Conservation (phyloP, 257 asterid species). For the Nicotiana otophora region DNA sequence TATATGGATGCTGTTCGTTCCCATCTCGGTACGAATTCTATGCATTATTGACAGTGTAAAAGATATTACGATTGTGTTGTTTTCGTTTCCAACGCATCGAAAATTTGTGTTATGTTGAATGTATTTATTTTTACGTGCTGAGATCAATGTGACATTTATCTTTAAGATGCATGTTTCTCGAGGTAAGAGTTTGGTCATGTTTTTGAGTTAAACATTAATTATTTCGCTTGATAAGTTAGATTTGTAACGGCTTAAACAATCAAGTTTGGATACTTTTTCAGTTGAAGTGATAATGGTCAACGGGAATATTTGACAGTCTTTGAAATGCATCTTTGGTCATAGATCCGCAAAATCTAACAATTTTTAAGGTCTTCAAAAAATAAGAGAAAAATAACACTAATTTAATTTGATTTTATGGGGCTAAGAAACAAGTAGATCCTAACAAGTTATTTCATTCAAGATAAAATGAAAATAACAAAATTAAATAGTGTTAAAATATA, state of each 20-base stretch:
- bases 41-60: background rate
- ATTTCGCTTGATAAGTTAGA: background rate
- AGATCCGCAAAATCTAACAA: background rate
- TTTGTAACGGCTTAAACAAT: background rate
- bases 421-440: background rate
- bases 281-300: background rate
- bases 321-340: too few species aligned
- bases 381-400: background rate
- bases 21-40: slow-evolving; percentile 34
- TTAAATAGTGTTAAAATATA: too few species aligned
- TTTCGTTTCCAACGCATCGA: background rate
- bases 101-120: background rate
- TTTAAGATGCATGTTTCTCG: too few species aligned
- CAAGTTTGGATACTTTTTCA: background rate
- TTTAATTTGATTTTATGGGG: background rate
- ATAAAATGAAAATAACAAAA: too few species aligned
- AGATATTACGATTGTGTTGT: background rate
- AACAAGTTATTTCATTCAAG: too few species aligned
- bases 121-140: background rate
- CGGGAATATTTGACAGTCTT: background rate
- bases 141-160: background rate
- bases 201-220: too few species aligned
- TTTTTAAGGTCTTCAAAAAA: background rate
- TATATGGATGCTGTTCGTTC: slow-evolving; percentile 48
- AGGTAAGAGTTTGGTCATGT: too few species aligned